Evolutionary conservation across 768 basidiomycete species (phyloP).

Genomic region (Boletellus emodensis): DNA sequence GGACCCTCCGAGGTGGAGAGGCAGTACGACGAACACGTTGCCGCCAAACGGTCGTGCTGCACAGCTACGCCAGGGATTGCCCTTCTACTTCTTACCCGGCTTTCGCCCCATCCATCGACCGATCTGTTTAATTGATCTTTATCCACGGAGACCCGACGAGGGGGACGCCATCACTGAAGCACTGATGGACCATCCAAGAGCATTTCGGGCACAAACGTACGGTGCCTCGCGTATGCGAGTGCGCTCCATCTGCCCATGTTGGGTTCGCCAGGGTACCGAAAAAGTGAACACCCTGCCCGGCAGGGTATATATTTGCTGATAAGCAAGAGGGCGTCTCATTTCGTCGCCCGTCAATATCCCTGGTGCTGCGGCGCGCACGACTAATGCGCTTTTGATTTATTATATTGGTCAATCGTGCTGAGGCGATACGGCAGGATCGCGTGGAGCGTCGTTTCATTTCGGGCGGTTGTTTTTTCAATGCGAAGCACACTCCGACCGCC

Average conservation of each 20-base stretch:
- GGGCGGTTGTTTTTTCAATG: slow-evolving; percentile 1
- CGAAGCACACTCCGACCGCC: slow-evolving; percentile 6
- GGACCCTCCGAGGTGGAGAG: slow-evolving; percentile 14
- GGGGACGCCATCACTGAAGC: neutral
- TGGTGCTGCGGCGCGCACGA: slow-evolving; percentile 1
- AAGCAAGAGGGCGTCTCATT: neutral
- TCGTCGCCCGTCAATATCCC: slow-evolving; percentile 1
- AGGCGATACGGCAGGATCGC: slow-evolving; percentile 12
- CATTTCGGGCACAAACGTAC: neutral
- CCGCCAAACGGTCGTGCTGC: neutral
- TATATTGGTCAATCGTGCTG: neutral
- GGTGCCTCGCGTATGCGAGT: neutral
- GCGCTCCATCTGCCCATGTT: neutral
- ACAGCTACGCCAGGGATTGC: slow-evolving; percentile 3
- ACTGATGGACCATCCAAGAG: neutral
- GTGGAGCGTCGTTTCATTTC: slow-evolving; percentile 20
- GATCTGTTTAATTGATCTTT: slow-evolving; percentile 3
- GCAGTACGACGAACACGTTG: slow-evolving; percentile 24
- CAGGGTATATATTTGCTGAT: slow-evolving; percentile 8
- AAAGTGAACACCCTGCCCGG: neutral
- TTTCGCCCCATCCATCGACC: neutral
- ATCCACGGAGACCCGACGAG: slow-evolving; percentile 5
- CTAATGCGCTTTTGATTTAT: too few relatives aligned
- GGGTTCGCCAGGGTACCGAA: neutral
- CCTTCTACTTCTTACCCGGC: neutral